phyloP scores from a whole-genome alignment of 2,329 filamentous ascomycete species.

The Nothomitra cinnamomea region DNA sequence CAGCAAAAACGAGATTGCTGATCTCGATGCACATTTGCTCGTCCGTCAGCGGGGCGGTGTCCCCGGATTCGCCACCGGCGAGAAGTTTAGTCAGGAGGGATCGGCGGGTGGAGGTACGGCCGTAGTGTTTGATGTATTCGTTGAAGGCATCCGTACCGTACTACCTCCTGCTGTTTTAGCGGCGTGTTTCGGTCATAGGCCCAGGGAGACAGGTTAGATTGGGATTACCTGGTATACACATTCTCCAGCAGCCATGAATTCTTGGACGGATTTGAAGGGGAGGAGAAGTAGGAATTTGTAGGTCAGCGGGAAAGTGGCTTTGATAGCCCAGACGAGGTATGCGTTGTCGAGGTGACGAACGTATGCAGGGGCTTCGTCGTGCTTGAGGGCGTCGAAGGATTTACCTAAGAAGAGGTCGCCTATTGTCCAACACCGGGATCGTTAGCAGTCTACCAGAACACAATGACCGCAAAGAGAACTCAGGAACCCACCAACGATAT shows the following conservation, averaged over 20 bases:
- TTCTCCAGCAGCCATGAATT: conserved; percentile 7
- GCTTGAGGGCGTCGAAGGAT: not conserved
- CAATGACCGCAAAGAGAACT: too few relatives aligned
- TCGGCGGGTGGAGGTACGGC: conserved; percentile 6
- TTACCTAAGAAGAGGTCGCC: conserved; percentile 9
- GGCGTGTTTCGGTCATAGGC: not conserved
- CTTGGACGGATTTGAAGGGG: conserved; percentile 7
- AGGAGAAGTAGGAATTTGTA: conserved; percentile 5
- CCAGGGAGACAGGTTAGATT: too few relatives aligned
- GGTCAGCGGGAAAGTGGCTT: conserved; percentile 5
- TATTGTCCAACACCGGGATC: not conserved
- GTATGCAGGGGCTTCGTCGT: conserved; percentile 8
- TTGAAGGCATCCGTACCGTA: conserved; percentile 10
- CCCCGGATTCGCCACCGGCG: conserved; percentile 5
- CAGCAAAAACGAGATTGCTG: conserved; percentile 9
- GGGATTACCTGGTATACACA: conserved; percentile 8
- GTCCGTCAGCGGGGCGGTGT: conserved; percentile 8
- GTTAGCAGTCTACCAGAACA: too few relatives aligned
- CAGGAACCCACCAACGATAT: conserved; percentile 5
- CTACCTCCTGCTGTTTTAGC: not conserved
- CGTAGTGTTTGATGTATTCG: conserved; percentile 8
- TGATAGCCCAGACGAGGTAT: conserved; percentile 6
- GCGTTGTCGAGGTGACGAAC: conserved; percentile 10
- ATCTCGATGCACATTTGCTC: conserved; percentile 9
- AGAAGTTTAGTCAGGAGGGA: conserved; percentile 10